These are phyloP conservation scores for Calcarisporium arbuscula DNA, from an alignment of 2,329 filamentous ascomycete species.

Conservation along the genomic window DNA sequence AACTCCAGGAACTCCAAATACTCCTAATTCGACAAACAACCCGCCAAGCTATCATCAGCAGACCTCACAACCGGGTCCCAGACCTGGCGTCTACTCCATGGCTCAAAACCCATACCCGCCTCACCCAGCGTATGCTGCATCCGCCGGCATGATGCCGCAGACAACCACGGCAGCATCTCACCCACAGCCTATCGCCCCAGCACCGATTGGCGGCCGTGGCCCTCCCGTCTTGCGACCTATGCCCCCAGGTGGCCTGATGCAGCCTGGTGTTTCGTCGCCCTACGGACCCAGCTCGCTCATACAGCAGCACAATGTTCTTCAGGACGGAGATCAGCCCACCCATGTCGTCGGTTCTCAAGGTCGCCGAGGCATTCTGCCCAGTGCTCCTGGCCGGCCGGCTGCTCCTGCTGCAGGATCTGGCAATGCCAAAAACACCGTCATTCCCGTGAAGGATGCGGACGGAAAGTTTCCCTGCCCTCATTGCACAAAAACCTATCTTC, in stretches of 20 bases:
- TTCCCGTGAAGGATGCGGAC: slow-evolving; percentile 91
- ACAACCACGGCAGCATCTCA: slow-evolving; percentile 61
- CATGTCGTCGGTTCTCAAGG: slow-evolving; percentile 96
- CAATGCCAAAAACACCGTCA: slow-evolving; percentile 70
- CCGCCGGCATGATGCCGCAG: slow-evolving; percentile 59
- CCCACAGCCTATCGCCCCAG: slow-evolving; percentile 70
- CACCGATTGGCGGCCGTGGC: slow-evolving; percentile 51
- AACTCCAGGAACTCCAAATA: slow-evolving; percentile 57
- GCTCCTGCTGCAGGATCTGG: slow-evolving; percentile 65
- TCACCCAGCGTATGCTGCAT: slow-evolving; percentile 49
- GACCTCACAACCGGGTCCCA: slow-evolving; percentile 39
- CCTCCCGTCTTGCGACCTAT: slow-evolving; percentile 63
- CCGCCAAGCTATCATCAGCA: slow-evolving; percentile 49
- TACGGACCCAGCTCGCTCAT: slow-evolving; percentile 55
- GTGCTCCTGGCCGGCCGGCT: slow-evolving; percentile 77
- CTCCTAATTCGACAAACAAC: slow-evolving; percentile 47
- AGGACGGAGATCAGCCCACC: slow-evolving; percentile 62
- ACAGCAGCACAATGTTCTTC: slow-evolving; percentile 48
- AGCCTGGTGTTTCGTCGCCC: slow-evolving; percentile 50
- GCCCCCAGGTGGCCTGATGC: slow-evolving; percentile 60
- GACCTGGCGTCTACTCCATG: slow-evolving; percentile 48
- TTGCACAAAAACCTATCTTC: slow-evolving; percentile 96
- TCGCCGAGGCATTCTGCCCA: slow-evolving; percentile 83
- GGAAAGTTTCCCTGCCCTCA: slow-evolving; percentile 98
- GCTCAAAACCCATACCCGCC: slow-evolving; percentile 49